These are phyloP conservation scores for Ensete glaucum DNA, from an alignment of 176 grass and related monocot species.

Conservation along the genomic window DNA sequence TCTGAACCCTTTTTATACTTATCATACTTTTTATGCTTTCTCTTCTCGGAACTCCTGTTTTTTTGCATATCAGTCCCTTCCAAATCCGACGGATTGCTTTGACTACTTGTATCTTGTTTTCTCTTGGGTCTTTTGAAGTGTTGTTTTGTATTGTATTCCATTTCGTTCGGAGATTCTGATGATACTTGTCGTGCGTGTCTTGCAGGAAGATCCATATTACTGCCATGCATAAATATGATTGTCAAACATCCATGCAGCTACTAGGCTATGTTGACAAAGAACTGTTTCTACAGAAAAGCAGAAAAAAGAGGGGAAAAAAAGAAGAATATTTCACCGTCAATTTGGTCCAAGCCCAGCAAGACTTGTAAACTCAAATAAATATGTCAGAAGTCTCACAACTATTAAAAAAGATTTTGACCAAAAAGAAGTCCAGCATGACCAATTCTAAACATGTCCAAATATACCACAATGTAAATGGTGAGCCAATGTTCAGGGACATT, in stretches of 20 bases:
- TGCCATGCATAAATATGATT: conserved; percentile 16
- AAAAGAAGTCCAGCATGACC: too few species aligned
- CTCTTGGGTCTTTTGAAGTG: conserved; percentile 24
- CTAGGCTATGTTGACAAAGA: background rate
- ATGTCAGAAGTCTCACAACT: too few species aligned
- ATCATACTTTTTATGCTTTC: conserved; percentile 43
- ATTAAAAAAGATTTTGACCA: too few species aligned
- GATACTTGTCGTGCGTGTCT: too few species aligned
- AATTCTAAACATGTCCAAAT: too few species aligned
- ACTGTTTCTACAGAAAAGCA: too few species aligned
- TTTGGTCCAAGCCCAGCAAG: too few species aligned
- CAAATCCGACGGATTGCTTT: conserved; percentile 37
- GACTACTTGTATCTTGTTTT: conserved; percentile 18
- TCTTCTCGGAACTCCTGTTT: conserved; percentile 38
- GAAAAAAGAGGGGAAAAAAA: too few species aligned
- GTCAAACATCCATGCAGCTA: background rate
- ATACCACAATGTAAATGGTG: too few species aligned
- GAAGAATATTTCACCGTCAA: too few species aligned
- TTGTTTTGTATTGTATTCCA: conserved; percentile 18
- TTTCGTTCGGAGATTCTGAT: background rate
- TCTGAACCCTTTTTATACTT: conserved; percentile 52
- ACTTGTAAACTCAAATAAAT: too few species aligned
- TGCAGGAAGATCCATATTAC: conserved; percentile 1
- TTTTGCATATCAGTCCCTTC: conserved; percentile 38
- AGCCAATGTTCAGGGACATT: too few species aligned